Evolutionary conservation across 2,329 filamentous ascomycete genomes (phyloP).

Genomic region (Fusarium napiforme): DNA sequence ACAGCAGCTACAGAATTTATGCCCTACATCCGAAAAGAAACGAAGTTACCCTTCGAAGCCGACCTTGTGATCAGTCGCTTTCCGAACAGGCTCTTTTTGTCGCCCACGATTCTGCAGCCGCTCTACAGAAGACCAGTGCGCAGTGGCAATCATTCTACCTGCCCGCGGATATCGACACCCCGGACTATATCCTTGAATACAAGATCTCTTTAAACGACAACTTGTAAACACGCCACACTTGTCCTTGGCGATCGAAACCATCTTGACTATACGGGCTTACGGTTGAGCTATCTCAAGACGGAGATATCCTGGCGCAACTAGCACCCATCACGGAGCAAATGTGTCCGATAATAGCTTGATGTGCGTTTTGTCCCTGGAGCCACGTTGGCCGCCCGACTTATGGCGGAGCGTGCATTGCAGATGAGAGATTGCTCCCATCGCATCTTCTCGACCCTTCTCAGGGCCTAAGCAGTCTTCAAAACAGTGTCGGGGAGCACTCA

Average conservation of each 20-base stretch:
- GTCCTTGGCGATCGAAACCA: not conserved
- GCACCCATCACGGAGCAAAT: not conserved
- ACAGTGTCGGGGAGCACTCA: not conserved
- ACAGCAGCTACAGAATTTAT: not conserved
- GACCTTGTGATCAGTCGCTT: not conserved
- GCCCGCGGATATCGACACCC: too few species aligned
- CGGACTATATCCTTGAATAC: not conserved
- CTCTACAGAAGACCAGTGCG: not conserved
- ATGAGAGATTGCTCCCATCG: not conserved
- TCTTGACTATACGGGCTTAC: not conserved
- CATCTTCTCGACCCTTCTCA: not conserved
- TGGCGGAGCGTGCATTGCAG: not conserved
- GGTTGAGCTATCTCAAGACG: not conserved
- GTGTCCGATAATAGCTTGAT: not conserved
- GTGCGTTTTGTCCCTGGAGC: not conserved
- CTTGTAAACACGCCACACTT: not conserved
- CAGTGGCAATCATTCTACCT: not conserved
- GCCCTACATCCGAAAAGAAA: not conserved
- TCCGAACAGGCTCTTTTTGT: too few species aligned
- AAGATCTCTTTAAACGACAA: not conserved
- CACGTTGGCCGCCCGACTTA: not conserved
- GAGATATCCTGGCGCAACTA: not conserved
- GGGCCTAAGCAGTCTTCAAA: not conserved
- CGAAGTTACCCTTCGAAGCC: not conserved
- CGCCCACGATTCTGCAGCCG: rapidly evolving